phyloP scores from a whole-genome alignment of 768 basidiomycete species.

The Hemileccinum rubropunctum region DNA sequence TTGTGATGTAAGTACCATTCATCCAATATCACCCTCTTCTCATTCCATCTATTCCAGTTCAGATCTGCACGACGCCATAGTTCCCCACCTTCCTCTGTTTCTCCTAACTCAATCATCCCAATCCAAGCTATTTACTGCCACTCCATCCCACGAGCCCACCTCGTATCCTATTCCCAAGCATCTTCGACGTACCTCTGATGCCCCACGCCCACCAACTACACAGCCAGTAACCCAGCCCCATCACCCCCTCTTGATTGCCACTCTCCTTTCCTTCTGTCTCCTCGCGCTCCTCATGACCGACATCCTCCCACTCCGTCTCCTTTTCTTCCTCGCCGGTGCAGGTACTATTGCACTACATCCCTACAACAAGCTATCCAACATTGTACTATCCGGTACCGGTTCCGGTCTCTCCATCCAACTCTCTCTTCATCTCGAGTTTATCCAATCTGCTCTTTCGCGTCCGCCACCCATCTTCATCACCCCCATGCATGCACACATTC shows the following conservation, averaged over 20 bases:
- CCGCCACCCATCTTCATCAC: neutral
- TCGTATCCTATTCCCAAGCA: constrained; percentile 8
- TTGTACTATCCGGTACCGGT: constrained; percentile 9
- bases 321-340: constrained; percentile 36
- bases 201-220: neutral
- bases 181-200: neutral
- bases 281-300: constrained; percentile 39
- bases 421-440: constrained; percentile 7
- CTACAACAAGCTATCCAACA: constrained; percentile 1
- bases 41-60: constrained; percentile 40
- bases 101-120: constrained; percentile 50
- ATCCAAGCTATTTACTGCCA: constrained; percentile 34
- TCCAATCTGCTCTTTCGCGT: neutral
- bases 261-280: constrained; percentile 41
- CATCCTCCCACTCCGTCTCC: constrained; percentile 45
- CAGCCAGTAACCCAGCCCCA: constrained; percentile 7
- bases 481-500: constrained; percentile 4
- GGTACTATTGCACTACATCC: constrained; percentile 17
- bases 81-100: constrained; percentile 43
- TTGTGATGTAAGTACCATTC: constrained; percentile 54
- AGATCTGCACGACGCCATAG: constrained; percentile 53
- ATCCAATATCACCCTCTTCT: neutral
- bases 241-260: constrained; percentile 35
- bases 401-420: constrained; percentile 19
- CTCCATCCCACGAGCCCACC: constrained; percentile 18